phyloP scores from a whole-genome alignment of 2,329 filamentous ascomycete species.

The Ustilaginoidea virens region DNA sequence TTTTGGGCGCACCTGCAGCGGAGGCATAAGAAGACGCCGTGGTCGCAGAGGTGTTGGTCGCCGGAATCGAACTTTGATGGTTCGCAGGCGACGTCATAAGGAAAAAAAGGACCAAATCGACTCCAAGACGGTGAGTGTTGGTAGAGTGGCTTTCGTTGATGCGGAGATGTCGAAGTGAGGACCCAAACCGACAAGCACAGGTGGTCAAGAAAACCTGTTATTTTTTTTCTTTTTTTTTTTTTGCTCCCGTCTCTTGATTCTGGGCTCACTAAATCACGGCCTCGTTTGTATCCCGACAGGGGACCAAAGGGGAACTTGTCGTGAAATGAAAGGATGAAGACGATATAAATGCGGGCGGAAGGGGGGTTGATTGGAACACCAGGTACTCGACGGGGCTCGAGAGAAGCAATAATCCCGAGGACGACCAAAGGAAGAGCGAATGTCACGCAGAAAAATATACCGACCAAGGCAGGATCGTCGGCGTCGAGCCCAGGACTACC shows the following conservation, averaged over 20 bases:
- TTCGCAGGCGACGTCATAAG: slow-evolving; percentile 47
- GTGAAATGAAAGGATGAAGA: too few relatives aligned
- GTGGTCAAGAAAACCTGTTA: slow-evolving; percentile 2
- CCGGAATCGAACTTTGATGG: slow-evolving; percentile 37
- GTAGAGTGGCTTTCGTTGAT: background rate
- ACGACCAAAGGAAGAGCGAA: slow-evolving; percentile 9
- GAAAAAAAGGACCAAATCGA: slow-evolving; percentile 7
- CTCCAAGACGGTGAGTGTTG: slow-evolving; percentile 1
- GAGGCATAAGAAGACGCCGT: slow-evolving; percentile 51
- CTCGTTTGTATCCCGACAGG: too few relatives aligned
- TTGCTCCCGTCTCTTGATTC: too few relatives aligned
- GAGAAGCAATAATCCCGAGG: slow-evolving; percentile 7
- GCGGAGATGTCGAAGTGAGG: slow-evolving; percentile 1
- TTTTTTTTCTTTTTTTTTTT: slow-evolving; percentile 1
- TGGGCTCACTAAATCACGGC: too few relatives aligned
- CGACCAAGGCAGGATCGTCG: slow-evolving; percentile 12
- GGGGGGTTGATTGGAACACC: slow-evolving; percentile 3
- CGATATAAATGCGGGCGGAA: slow-evolving; percentile 4
- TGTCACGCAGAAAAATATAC: slow-evolving; percentile 15
- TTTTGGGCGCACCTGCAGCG: slow-evolving; percentile 47
- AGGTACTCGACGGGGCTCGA: slow-evolving; percentile 11
- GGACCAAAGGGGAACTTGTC: too few relatives aligned
- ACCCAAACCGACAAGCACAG: slow-evolving; percentile 5
- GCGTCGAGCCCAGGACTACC: slow-evolving; percentile 16
- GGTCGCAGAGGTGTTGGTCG: slow-evolving; percentile 41